Base-by-base conservation (phyloP, 441 rosid species). In the Breynia disticha region DNA sequence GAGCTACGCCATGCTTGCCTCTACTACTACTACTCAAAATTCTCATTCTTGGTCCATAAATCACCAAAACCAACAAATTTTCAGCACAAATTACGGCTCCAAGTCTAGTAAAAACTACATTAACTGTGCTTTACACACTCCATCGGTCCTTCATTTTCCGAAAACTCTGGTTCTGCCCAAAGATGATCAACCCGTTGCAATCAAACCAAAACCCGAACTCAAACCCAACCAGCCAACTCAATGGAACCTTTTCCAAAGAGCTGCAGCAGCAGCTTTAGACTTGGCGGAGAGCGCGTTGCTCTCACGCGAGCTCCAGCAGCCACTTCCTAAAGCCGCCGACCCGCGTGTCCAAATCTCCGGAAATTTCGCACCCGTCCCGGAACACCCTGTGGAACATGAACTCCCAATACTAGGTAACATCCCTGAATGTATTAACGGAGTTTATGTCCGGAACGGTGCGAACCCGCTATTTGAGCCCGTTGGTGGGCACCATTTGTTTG, bases 401-500 rank as follows among this genome's bases (percentile, higher is more conserved):
- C 86, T 86, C 46, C 71, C 73, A 15, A 75, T 86, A 14, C 45
- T 54, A 22, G 95, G 95, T 13, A 69, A 61, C 1, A 83, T 86
- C 63, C 90, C 95, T 19, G 75, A 71, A 24, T 72, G 86, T 63
- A 77, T 86, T 39, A 55, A 76, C 52, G 95, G 95, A 17, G 87
- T 83, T 4, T 86, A 86, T 42, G 52, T 79, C 53, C 76, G 95
- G 32, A 86, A 86, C 75, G 95, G 95, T 5, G 95, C 90, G 2
- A 86, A 86, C 60, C 95, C 95, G 28, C 66, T 79, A 53, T 76
- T 77, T 38, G 77, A 79, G 48, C 95, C 95, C 0, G 60, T 61
- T 52, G 83, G 87, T 21, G 95, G 90, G 1, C 95, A 86, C 71
- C 95, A 86, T 58, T 57, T 86, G 7, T 86, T 86, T 50, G 95